phyloP scores from a whole-genome alignment of 441 rosid genomes.

The Corymbia citriodora region DNA sequence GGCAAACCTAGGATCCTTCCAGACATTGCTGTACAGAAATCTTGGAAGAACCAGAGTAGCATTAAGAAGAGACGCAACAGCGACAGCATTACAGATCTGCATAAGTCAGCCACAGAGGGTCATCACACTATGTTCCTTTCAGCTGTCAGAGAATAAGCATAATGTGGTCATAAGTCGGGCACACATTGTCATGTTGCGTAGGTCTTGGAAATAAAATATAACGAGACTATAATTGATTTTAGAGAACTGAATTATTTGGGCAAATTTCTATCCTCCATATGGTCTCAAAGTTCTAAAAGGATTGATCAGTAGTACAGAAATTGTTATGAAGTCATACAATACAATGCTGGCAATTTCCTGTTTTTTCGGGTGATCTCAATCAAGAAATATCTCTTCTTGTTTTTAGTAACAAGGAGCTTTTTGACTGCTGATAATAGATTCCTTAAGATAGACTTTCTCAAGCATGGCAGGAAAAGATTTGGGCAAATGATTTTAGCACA shows the following conservation, averaged over 20 bases:
- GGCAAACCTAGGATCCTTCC: constrained; percentile 91
- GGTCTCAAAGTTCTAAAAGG: background rate
- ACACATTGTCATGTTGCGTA: background rate
- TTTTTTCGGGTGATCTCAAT: background rate
- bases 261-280: background rate
- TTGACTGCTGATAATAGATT: background rate
- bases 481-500: background rate
- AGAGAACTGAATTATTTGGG: background rate
- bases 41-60: constrained; percentile 74
- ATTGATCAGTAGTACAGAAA: background rate
- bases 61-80: constrained; percentile 72
- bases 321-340: background rate
- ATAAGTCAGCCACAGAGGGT: constrained; percentile 4
- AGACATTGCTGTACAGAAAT: constrained; percentile 91
- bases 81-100: constrained; percentile 88
- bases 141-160: background rate
- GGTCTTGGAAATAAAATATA: background rate
- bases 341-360: background rate
- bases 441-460: background rate
- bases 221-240: background rate
- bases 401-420: background rate
- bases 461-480: background rate
- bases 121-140: background rate
- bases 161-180: background rate
- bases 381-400: background rate